These are phyloP conservation scores for Cordyceps javanica DNA, from an alignment of 2,329 filamentous ascomycete genomes.

Conservation along the genomic window DNA sequence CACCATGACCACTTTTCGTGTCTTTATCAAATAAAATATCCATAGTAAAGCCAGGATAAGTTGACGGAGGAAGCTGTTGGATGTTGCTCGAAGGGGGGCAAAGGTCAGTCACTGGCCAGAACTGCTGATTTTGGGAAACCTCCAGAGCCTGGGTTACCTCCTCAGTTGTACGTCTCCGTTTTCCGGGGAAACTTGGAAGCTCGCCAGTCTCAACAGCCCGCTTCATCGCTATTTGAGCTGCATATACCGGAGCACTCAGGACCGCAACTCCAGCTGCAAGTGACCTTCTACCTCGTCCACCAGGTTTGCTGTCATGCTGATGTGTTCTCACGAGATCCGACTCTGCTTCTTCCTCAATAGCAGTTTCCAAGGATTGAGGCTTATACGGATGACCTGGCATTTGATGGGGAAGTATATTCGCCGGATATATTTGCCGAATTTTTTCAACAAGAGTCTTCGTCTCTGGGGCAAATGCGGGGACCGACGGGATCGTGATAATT, in stretches of 20 bases:
- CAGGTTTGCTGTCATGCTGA: slow-evolving; percentile 16
- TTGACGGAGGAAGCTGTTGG: background rate
- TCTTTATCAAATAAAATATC: background rate
- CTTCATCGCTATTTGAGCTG: slow-evolving; percentile 30
- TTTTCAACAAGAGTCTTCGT: slow-evolving; percentile 38
- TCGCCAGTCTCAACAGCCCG: slow-evolving; percentile 20
- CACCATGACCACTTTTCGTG: background rate
- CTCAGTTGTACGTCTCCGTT: slow-evolving; percentile 15
- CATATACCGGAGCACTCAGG: slow-evolving; percentile 46
- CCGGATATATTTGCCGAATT: slow-evolving; percentile 41
- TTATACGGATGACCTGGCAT: slow-evolving; percentile 9
- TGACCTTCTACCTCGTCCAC: slow-evolving; percentile 25
- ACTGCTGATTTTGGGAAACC: background rate
- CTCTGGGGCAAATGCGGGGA: slow-evolving; percentile 37
- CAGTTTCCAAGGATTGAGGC: background rate
- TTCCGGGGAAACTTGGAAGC: slow-evolving; percentile 16
- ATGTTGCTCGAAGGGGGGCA: background rate
- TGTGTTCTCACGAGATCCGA: slow-evolving; percentile 19
- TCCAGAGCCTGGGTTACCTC: background rate
- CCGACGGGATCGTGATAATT: slow-evolving; percentile 35
- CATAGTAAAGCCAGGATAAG: background rate
- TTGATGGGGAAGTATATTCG: background rate
- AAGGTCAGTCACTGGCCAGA: background rate
- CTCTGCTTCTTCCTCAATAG: slow-evolving; percentile 15
- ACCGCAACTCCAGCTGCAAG: slow-evolving; percentile 40